Conservation (phyloP, 306 rosid genomes). For the Quercus variabilis region DNA sequence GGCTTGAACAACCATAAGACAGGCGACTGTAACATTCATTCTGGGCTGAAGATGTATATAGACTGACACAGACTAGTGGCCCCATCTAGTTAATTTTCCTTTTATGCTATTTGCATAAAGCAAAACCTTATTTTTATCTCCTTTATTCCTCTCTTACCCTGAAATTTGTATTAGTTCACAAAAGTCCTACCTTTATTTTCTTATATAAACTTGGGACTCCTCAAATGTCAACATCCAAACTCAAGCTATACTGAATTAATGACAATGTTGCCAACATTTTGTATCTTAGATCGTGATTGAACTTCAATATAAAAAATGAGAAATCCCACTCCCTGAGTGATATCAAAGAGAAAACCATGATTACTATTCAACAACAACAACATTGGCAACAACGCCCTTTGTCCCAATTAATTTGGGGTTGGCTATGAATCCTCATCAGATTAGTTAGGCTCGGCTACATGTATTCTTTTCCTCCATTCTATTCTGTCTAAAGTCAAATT, state of each 20-base stretch:
- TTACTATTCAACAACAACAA: background rate
- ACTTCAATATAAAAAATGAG: background rate
- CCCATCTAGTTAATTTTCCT: background rate
- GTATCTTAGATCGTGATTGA: background rate
- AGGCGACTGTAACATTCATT: background rate
- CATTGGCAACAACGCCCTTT: no score
- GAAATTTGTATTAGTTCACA: background rate
- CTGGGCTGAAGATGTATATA: background rate
- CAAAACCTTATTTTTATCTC: background rate
- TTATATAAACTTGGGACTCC: background rate
- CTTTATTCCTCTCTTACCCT: background rate
- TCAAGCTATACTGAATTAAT: background rate
- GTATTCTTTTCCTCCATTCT: no score
- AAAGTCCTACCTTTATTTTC: background rate
- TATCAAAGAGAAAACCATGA: background rate
- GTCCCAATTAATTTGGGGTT: no score
- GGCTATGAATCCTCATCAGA: no score
- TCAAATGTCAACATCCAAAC: background rate
- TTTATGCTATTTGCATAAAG: background rate
- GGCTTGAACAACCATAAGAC: background rate
- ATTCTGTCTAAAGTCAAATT: no score
- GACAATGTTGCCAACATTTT: background rate
- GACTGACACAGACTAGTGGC: background rate
- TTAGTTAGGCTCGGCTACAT: no score
- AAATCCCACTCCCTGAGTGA: background rate